Conservation (phyloP, 2,329 filamentous ascomycete genomes). For the Alternaria brassicae region DNA sequence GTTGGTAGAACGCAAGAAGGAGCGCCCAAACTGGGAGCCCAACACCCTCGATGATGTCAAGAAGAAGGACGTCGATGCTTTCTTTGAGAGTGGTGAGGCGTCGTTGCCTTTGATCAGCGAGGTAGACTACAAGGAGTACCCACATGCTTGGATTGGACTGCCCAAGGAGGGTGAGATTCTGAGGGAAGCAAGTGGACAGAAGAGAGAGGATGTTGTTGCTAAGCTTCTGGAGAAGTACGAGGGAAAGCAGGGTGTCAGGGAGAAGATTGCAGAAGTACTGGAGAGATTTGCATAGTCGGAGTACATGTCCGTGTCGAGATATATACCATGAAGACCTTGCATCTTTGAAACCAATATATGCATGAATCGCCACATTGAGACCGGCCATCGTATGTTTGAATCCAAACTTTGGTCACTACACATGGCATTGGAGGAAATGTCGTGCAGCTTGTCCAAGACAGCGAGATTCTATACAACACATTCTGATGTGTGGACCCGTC, state of each 20-base stretch:
- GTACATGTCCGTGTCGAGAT: not conserved
- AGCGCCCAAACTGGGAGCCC: conserved; percentile 77
- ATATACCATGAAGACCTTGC: not conserved
- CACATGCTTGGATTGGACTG: conserved; percentile 72
- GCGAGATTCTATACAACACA: no score
- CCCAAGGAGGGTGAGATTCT: conserved; percentile 73
- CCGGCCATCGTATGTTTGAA: not conserved
- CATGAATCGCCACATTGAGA: not conserved
- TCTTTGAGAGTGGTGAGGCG: conserved; percentile 61
- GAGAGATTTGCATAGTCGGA: conserved; percentile 33
- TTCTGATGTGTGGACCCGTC: no score
- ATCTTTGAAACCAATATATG: not conserved
- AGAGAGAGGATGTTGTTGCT: conserved; percentile 48
- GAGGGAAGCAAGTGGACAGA: conserved; percentile 48
- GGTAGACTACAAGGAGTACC: conserved; percentile 74
- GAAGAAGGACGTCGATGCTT: conserved; percentile 66
- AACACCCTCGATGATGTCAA: conserved; percentile 72
- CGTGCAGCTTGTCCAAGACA: no score
- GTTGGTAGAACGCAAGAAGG: conserved; percentile 73
- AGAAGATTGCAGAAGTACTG: conserved; percentile 71
- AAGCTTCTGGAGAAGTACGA: conserved; percentile 51
- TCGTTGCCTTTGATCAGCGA: conserved; percentile 68
- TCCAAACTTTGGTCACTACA: not conserved
- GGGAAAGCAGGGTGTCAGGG: conserved; percentile 58
- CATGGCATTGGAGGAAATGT: no score